A percentile compares a stretch with the other conserved stretches of the same genome.
These are phyloP conservation scores for Hyparrhenia diplandra DNA, from an alignment of 176 grass and related monocot genomes.

Conservation along the genomic window DNA sequence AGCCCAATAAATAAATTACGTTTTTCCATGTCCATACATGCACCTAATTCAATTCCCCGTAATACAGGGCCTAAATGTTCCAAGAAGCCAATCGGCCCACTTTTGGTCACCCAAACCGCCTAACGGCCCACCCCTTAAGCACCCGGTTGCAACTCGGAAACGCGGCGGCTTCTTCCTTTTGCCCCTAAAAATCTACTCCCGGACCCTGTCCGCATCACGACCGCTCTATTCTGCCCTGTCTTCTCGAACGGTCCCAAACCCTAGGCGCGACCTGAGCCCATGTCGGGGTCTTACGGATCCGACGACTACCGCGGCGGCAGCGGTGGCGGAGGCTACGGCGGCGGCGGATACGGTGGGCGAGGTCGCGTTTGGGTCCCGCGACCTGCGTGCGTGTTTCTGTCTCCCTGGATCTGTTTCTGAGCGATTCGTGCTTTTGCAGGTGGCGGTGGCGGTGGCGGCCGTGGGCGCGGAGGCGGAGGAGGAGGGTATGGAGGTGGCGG, in stretches of 20 bases:
- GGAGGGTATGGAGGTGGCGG: conserved; percentile 36
- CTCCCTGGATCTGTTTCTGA: conserved; percentile 33
- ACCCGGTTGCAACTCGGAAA: neutral
- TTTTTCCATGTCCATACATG: too few relatives aligned
- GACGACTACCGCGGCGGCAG: conserved; percentile 59
- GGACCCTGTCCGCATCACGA: neutral
- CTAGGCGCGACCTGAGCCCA: conserved; percentile 38
- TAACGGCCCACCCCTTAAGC: too few relatives aligned
- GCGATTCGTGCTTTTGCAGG: conserved; percentile 21
- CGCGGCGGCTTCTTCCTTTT: neutral
- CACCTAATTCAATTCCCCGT: too few relatives aligned
- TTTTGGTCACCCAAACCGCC: too few relatives aligned
- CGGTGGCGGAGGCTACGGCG: conserved; percentile 21
- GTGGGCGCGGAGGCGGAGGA: conserved; percentile 34
- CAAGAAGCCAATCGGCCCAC: too few relatives aligned
- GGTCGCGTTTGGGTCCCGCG: neutral
- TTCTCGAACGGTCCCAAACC: conserved; percentile 36
- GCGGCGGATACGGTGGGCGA: conserved; percentile 8
- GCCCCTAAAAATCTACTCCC: conserved; percentile 3
- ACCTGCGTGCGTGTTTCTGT: neutral
- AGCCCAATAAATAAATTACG: too few relatives aligned
- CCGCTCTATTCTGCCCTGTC: conserved; percentile 7
- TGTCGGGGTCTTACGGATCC: conserved; percentile 66
- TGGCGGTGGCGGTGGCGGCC: conserved; percentile 21
- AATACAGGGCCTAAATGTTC: too few relatives aligned